These are phyloP conservation scores for Phaeotremella skinneri DNA, from an alignment of 768 basidiomycete genomes.

Conservation along the genomic window DNA sequence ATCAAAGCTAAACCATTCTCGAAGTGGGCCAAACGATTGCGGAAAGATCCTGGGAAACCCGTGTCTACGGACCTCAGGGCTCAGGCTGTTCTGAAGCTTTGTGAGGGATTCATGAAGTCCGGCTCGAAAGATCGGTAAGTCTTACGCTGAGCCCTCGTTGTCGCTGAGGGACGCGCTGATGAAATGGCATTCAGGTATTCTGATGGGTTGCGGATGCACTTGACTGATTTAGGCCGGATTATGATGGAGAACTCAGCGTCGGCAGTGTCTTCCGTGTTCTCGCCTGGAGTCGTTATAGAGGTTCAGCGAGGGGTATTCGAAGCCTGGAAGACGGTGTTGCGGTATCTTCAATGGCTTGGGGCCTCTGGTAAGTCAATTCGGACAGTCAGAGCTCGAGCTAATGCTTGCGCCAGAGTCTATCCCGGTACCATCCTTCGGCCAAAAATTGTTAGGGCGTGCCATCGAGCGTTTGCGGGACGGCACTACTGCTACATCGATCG, in stretches of 20 bases:
- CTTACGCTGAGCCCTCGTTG: too few species aligned
- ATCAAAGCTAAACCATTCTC: neutral
- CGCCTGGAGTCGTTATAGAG: neutral
- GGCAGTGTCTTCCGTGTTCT: neutral
- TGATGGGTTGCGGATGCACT: too few species aligned
- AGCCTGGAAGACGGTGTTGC: neutral
- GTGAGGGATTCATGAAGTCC: neutral
- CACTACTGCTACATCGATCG: neutral
- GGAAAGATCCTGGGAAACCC: neutral
- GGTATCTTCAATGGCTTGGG: neutral
- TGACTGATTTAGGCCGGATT: neutral
- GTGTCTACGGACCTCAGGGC: neutral
- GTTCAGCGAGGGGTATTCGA: neutral
- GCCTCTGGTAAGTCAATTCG: neutral
- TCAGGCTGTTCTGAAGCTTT: neutral
- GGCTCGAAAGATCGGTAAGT: constrained; percentile 1
- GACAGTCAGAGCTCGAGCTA: neutral
- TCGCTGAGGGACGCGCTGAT: too few species aligned
- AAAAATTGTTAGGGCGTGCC: neutral
- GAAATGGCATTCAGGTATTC: too few species aligned
- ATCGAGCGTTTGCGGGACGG: neutral
- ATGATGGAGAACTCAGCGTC: neutral
- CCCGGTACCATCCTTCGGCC: neutral
- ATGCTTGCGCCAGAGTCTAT: neutral
- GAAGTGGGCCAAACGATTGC: neutral